Base-by-base conservation (phyloP, 352 stramenopile species). In the Elongisporangium senticosum region DNA sequence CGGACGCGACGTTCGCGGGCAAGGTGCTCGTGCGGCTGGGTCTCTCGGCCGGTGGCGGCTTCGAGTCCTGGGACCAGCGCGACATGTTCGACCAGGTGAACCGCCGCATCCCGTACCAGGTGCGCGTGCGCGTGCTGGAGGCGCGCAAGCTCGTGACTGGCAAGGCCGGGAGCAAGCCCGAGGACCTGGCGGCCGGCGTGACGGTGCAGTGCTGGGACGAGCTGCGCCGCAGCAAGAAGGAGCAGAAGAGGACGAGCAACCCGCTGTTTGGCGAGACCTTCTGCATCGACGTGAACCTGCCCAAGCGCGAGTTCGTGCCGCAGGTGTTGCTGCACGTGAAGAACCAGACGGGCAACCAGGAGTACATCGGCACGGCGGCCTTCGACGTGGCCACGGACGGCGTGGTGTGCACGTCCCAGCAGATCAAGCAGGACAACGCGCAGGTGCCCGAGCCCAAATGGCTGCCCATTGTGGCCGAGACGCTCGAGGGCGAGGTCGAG, bases 271-370 rank as follows among this genome's bases (percentile, higher is more conserved):
- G 75, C 47, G 71, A 87, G 64, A 89, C 77, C 22, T 71, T 89
- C 11, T 76, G 76, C 59, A 83, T 93, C 14, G 77, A 93, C 62
- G 71, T 86, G 49, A 83, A 89, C 58, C 60, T 95, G 59, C 81
- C 81, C 17, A 58, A 75, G 20, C 63, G 83, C 20, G 52, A 58
- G 49, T 77, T 82, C 53, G 77, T 77, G 26, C 75, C 79, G 47
- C 79, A 79, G 52, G 77, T 89, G 51, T 61, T 89, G 20, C 59
- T 91, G 52, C 82, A 87, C 52, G 55, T 91, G 19, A 71, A 72
- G 61, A 76, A 87, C 37, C 64, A 79, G n/a, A 69, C 58, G 23
- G 63, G 65, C 33, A 43, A 43, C 11, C 58, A 58, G 7, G 58
- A 75, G 57, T 87, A 79, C 63, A 72, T 84, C 15, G 72, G 74